Conservation (phyloP, 805 yeast species). For the Yamadazyma takamatsuzukensis region DNA sequence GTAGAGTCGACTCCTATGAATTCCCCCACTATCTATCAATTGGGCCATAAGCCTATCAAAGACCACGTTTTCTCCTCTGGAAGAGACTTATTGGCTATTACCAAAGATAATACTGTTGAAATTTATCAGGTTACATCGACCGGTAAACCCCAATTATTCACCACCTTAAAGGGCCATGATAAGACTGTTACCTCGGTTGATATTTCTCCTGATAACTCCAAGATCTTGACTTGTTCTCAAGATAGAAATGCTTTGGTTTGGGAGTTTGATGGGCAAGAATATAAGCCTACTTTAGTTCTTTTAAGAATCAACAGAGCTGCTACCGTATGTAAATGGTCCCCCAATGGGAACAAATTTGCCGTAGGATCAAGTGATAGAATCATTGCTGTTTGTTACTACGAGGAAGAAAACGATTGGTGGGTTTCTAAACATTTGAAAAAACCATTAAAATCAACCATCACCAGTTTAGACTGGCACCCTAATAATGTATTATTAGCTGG, state of each 20-base stretch:
- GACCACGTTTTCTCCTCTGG: slow-evolving; percentile 87
- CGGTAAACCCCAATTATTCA: slow-evolving; percentile 54
- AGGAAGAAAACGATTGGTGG: slow-evolving; percentile 99
- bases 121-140: slow-evolving; percentile 56
- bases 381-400: slow-evolving; percentile 94
- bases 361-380: slow-evolving; percentile 95
- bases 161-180: slow-evolving; percentile 79
- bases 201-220: slow-evolving; percentile 73
- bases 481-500: slow-evolving; percentile 83
- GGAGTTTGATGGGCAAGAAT: slow-evolving; percentile 63
- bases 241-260: slow-evolving; percentile 97
- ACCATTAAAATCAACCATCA: slow-evolving; percentile 85
- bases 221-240: slow-evolving; percentile 94
- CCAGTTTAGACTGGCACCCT: slow-evolving; percentile 88
- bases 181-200: slow-evolving; percentile 94
- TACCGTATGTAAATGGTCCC: slow-evolving; percentile 92
- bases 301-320: slow-evolving; percentile 95
- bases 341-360: slow-evolving; percentile 91
- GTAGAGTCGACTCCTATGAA: slow-evolving; percentile 17
- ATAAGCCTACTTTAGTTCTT: slow-evolving; percentile 86
- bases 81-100: slow-evolving; percentile 63
- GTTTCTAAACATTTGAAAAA: slow-evolving; percentile 94
- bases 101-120: slow-evolving; percentile 74
- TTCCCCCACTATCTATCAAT: slow-evolving; percentile 47
- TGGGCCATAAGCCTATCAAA: slow-evolving; percentile 82